A percentile compares a stretch with the other conserved stretches of the same genome.
These are phyloP conservation scores for Alnus glutinosa DNA, from an alignment of 306 rosid species.

Conservation along the genomic window DNA sequence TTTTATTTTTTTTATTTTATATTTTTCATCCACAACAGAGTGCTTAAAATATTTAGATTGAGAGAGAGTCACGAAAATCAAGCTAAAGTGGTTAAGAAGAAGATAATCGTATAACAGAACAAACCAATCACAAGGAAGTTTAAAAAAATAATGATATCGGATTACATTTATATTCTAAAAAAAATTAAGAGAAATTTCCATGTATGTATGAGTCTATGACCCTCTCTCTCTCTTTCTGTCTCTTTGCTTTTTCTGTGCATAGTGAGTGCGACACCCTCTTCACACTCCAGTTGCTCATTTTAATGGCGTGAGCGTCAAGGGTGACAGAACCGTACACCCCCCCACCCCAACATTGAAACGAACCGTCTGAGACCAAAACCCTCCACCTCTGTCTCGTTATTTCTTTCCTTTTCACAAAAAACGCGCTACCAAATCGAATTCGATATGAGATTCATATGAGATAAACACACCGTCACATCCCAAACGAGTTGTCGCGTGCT, in stretches of 20 bases:
- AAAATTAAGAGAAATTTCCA: not conserved
- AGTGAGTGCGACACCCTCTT: conserved; percentile 30
- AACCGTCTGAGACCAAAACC: conserved; percentile 14
- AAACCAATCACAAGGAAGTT: not conserved
- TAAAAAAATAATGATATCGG: not conserved
- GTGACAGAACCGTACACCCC: conserved; percentile 32
- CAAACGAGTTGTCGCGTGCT: not conserved
- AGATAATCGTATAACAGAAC: not conserved
- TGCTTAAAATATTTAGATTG: not conserved
- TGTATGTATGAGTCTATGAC: not conserved
- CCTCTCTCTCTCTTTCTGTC: conserved; percentile 19
- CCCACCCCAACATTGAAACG: not conserved
- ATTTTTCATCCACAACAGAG: not conserved
- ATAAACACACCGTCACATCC: not conserved
- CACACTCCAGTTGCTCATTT: conserved; percentile 29
- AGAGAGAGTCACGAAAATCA: not conserved
- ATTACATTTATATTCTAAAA: not conserved
- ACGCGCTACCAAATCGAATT: conserved; percentile 18
- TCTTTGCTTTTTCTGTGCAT: conserved; percentile 12
- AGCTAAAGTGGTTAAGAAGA: not conserved
- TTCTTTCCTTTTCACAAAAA: conserved; percentile 11
- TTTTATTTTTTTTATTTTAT: not conserved
- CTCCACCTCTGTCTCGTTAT: not conserved
- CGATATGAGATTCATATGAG: conserved; percentile 21
- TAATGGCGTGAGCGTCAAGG: conserved; percentile 40